Evolutionary conservation across 129 eudicot species (phyloP), one percentile per base, ranked within the genome.

Genomic region (Pseudognaphalium luteoalbum): DNA sequence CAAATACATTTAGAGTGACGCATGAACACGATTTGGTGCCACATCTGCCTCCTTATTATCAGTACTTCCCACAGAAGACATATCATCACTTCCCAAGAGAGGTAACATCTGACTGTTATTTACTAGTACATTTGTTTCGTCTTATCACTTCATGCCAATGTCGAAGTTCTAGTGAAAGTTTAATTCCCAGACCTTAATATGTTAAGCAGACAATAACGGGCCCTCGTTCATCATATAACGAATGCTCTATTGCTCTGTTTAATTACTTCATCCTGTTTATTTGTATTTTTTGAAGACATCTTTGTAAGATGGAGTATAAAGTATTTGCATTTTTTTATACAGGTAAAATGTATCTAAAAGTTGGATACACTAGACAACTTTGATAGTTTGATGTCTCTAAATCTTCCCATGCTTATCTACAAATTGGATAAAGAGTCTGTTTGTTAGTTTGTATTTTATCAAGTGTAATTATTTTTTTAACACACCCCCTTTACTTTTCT

Each of bases 61-160:
- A 68, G 66, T 79, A 78, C 67, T 91, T 91, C 58, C 92, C 96
- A 4, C 88, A 87, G 51, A 95, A 91, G 75, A 91, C 97, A 0
- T 95, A 95, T 65, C 97, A 76, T 76, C 99, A 95, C 81, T 91
- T 91, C 77, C 96, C 99, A 39, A 81, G 95, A 85, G 99, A 95
- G 97, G 99, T 95, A 89, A 83, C 66, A 19, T 44, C 76, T 63
- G 9, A 70, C 28, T 25, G 28, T 25, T 25, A 47, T 51, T 68
- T 76, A 21, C 22, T 52, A 64, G 41, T 25, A 25, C 72, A 32
- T 67, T 68, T 66, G 56, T 21, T 39, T 74, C 3, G 44, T 39
- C 11, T 39, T 39, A 7, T 7, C 44, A 39, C 44, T 39, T 39
- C 44, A 39, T 58, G 16, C 66, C 66, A 21, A 61, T 22, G n/a